A percentile compares a stretch with the other conserved stretches of the same genome.
Conservation (phyloP, 495 filamentous ascomycete genomes). For the Parmelia sp. region DNA sequence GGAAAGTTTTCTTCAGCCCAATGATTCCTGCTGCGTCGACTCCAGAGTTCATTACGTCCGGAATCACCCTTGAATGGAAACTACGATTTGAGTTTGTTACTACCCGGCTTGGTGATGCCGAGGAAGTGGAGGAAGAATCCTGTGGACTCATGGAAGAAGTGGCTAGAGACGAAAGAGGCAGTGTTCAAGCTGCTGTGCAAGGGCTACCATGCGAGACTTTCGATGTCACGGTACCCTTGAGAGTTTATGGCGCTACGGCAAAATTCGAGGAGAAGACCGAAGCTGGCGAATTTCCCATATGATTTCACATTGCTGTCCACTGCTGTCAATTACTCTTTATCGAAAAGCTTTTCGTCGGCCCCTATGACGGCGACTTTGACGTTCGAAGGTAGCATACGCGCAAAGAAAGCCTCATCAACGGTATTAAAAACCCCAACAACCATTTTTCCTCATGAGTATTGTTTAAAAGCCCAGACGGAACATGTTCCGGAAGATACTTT, state of each 20-base stretch:
- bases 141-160: conserved; percentile 43
- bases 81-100: conserved; percentile 86
- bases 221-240: conserved; percentile 76
- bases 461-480: too few species aligned
- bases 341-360: too few species aligned
- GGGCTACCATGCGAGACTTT: conserved; percentile 78
- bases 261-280: conserved; percentile 20
- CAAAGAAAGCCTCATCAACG: too few species aligned
- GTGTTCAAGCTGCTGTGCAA: conserved; percentile 64
- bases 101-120: conserved; percentile 30
- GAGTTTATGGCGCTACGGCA: conserved; percentile 68
- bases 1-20: conserved; percentile 69
- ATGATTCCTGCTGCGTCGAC: conserved; percentile 75
- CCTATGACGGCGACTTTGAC: too few species aligned
- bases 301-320: neutral
- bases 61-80: conserved; percentile 79
- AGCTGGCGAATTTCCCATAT: conserved; percentile 20
- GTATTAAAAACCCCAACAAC: too few species aligned
- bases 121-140: conserved; percentile 33
- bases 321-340: too few species aligned
- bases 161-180: conserved; percentile 66
- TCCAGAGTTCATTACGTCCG: conserved; percentile 83
- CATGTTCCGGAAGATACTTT: too few species aligned
- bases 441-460: too few species aligned
- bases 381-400: too few species aligned